Conservation (phyloP, 108 stramenopile genomes). For the Cyclostephanos invisitatus region DNA sequence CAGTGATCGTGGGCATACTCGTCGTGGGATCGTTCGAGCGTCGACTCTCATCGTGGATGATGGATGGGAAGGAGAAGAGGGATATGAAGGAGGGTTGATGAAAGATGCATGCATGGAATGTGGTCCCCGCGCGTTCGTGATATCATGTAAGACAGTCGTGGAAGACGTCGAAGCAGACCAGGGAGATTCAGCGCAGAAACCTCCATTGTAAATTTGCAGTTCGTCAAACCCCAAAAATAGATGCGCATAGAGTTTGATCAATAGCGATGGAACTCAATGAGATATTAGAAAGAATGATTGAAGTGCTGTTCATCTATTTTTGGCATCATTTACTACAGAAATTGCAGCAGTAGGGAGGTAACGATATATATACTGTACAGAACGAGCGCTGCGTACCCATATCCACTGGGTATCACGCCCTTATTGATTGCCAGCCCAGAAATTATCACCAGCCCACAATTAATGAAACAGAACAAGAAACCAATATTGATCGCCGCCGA, state of each 20-base stretch:
- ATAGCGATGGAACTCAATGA: too few species aligned
- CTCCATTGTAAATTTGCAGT: too few species aligned
- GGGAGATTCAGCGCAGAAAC: too few species aligned
- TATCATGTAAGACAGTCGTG: too few species aligned
- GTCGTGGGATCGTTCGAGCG: constrained; percentile 85
- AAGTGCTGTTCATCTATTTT: neutral
- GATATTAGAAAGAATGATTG: too few species aligned
- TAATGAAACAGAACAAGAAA: constrained; percentile 49
- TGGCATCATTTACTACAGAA: constrained; percentile 15
- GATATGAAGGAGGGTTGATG: constrained; percentile 11
- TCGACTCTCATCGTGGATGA: constrained; percentile 46
- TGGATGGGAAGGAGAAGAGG: constrained; percentile 16
- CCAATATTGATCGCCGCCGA: constrained; percentile 43
- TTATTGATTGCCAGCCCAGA: constrained; percentile 41
- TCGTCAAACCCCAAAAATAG: too few species aligned
- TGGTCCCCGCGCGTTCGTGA: too few species aligned
- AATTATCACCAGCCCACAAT: constrained; percentile 36
- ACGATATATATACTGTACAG: constrained; percentile 52
- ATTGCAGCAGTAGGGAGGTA: constrained; percentile 42
- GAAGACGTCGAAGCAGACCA: too few species aligned
- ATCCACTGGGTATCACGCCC: constrained; percentile 59
- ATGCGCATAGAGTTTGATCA: too few species aligned
- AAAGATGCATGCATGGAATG: too few species aligned
- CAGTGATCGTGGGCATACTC: constrained; percentile 63
- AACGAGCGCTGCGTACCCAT: constrained; percentile 63